These are phyloP conservation scores for Zymoseptoria brevis DNA, from an alignment of 2,329 filamentous ascomycete species.

Conservation along the genomic window DNA sequence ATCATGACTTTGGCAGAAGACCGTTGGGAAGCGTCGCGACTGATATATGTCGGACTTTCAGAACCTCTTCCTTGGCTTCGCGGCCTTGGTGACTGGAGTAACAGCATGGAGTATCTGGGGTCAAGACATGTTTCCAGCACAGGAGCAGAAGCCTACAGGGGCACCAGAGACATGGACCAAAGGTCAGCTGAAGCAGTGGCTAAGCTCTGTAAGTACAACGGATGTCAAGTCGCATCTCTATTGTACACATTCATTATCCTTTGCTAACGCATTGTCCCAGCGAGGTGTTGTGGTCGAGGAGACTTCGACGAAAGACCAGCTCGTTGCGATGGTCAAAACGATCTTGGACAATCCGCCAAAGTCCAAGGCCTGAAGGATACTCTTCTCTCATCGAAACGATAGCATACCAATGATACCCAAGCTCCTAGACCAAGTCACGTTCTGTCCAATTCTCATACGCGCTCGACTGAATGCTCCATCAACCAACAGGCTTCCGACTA, in stretches of 20 bases:
- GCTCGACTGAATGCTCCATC: background rate
- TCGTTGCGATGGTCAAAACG: background rate
- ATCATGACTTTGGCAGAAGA: background rate
- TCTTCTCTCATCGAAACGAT: background rate
- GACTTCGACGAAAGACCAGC: background rate
- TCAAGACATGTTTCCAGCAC: slow-evolving; percentile 66
- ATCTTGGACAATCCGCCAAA: background rate
- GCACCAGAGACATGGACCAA: slow-evolving; percentile 66
- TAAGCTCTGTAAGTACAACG: slow-evolving; percentile 55
- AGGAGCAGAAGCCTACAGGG: slow-evolving; percentile 66
- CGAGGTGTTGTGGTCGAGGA: background rate
- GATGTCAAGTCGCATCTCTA: slow-evolving; percentile 27
- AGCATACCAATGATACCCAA: background rate
- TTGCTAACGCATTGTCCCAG: background rate
- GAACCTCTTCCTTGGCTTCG: slow-evolving; percentile 56
- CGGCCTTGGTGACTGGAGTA: slow-evolving; percentile 70
- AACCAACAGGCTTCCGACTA: background rate
- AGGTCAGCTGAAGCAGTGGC: slow-evolving; percentile 73
- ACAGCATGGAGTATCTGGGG: slow-evolving; percentile 82
- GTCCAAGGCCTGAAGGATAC: background rate
- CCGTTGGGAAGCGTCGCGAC: background rate
- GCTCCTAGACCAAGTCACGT: background rate
- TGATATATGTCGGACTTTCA: too few relatives aligned
- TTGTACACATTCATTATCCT: background rate
- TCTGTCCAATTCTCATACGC: background rate